A percentile compares a stretch with the other conserved stretches of the same genome.
These are phyloP conservation scores for Macrocystidia cucumis DNA, from an alignment of 1,284 basidiomycete genomes.

Conservation along the genomic window DNA sequence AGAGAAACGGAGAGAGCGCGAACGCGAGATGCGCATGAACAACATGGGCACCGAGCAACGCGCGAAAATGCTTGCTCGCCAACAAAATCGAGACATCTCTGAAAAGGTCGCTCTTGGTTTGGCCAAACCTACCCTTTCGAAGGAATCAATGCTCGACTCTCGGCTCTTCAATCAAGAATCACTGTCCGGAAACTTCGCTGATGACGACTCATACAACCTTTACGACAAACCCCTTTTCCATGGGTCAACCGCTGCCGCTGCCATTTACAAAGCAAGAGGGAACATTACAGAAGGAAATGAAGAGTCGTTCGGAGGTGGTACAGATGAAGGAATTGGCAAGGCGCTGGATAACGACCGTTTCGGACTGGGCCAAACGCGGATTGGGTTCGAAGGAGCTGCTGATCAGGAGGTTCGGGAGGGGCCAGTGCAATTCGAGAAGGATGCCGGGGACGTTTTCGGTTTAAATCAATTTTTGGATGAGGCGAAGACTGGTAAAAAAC, in stretches of 20 bases:
- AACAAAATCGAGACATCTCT: conserved; percentile 98
- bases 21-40: conserved; percentile 97
- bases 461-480: conserved; percentile 96
- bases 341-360: conserved; percentile 94
- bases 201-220: conserved; percentile 89
- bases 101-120: conserved; percentile 98
- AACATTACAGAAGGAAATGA: conserved; percentile 82
- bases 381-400: conserved; percentile 85
- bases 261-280: conserved; percentile 93
- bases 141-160: conserved; percentile 95
- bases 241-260: conserved; percentile 91
- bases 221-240: conserved; percentile 97
- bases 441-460: conserved; percentile 95
- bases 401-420: conserved; percentile 83
- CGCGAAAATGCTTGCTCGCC: conserved; percentile 89
- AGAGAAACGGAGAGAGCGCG: conserved; percentile 90
- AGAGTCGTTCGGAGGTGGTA: conserved; percentile 88
- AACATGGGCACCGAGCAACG: conserved; percentile 98
- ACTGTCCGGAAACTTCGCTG: conserved; percentile 74
- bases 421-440: conserved; percentile 99
- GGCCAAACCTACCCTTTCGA: conserved; percentile 92
- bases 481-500: conserved; percentile 90
- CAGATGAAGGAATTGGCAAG: conserved; percentile 86
- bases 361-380: conserved; percentile 76
- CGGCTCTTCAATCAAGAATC: conserved; percentile 96